phyloP scores from a whole-genome alignment of 345 rosid species.

The Eucalyptus microcorys region DNA sequence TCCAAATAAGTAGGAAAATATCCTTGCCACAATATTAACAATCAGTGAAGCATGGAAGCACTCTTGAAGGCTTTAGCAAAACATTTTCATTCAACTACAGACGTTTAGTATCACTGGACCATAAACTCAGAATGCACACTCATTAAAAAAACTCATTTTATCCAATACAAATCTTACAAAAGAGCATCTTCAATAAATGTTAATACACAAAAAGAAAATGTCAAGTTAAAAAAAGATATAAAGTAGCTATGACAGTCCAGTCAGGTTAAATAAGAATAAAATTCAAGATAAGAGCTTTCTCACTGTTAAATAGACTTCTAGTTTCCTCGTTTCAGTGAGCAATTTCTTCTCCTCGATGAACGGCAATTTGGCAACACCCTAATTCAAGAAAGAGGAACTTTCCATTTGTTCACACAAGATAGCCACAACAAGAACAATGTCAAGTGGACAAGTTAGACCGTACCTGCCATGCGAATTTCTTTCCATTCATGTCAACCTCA shows the following conservation, averaged over 20 bases:
- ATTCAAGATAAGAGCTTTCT: neutral
- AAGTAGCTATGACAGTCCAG: neutral
- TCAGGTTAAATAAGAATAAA: neutral
- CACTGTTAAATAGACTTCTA: conserved; percentile 75
- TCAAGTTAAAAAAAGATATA: neutral
- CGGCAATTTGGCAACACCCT: conserved; percentile 96
- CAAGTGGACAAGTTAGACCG: neutral
- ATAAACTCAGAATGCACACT: neutral
- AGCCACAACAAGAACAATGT: neutral
- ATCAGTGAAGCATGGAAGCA: neutral
- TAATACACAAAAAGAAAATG: neutral
- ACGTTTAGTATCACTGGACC: neutral
- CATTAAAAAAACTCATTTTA: neutral
- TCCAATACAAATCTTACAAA: neutral
- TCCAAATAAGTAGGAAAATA: neutral
- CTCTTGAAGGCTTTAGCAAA: neutral
- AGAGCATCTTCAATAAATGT: neutral
- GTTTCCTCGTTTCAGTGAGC: conserved; percentile 73
- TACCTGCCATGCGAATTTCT: conserved; percentile 99
- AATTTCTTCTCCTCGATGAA: conserved; percentile 80
- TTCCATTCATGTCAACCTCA: conserved; percentile 97
- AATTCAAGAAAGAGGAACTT: conserved; percentile 3
- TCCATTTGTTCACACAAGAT: neutral
- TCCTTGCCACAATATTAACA: neutral
- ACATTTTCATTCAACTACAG: neutral